Evolutionary conservation across 108 stramenopile genomes (phyloP).

Genomic region (Cyclotella atomus): DNA sequence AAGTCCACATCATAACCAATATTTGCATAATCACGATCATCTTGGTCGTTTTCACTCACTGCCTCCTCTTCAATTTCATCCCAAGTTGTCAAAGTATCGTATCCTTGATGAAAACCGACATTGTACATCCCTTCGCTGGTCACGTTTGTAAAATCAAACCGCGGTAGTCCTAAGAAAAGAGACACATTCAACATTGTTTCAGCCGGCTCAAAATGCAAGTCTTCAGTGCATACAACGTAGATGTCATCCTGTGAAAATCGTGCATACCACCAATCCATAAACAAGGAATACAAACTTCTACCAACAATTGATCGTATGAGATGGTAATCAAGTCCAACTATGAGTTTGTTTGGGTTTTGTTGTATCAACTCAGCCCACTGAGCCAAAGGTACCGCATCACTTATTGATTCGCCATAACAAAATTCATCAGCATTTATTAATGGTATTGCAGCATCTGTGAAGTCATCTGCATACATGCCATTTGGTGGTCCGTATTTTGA

Average conservation of each 20-base stretch:
- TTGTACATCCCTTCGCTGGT: slow-evolving; percentile 72
- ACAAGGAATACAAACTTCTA: slow-evolving; percentile 69
- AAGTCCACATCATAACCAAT: slow-evolving; percentile 49
- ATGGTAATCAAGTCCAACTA: slow-evolving; percentile 55
- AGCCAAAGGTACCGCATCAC: slow-evolving; percentile 41
- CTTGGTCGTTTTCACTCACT: neutral
- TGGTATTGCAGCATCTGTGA: slow-evolving; percentile 23
- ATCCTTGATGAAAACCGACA: slow-evolving; percentile 79
- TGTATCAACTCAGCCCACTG: slow-evolving; percentile 73
- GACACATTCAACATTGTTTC: slow-evolving; percentile 59
- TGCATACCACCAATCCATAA: slow-evolving; percentile 85
- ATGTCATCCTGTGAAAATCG: slow-evolving; percentile 50
- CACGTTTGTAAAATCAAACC: slow-evolving; percentile 61
- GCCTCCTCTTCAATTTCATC: slow-evolving; percentile 12
- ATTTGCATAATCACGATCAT: slow-evolving; percentile 5
- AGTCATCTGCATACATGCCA: slow-evolving; percentile 19
- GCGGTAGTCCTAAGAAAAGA: slow-evolving; percentile 71
- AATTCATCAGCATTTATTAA: slow-evolving; percentile 71
- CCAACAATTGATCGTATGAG: slow-evolving; percentile 73
- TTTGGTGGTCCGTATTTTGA: slow-evolving; percentile 11
- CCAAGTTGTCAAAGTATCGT: slow-evolving; percentile 65
- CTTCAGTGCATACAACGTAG: slow-evolving; percentile 79
- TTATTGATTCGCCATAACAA: slow-evolving; percentile 69
- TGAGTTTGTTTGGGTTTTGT: slow-evolving; percentile 62
- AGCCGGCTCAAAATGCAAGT: slow-evolving; percentile 53